Evolutionary conservation across 768 basidiomycete species (phyloP), one percentile per base, ranked within the genome.

Genomic region (Boletus insuetus): DNA sequence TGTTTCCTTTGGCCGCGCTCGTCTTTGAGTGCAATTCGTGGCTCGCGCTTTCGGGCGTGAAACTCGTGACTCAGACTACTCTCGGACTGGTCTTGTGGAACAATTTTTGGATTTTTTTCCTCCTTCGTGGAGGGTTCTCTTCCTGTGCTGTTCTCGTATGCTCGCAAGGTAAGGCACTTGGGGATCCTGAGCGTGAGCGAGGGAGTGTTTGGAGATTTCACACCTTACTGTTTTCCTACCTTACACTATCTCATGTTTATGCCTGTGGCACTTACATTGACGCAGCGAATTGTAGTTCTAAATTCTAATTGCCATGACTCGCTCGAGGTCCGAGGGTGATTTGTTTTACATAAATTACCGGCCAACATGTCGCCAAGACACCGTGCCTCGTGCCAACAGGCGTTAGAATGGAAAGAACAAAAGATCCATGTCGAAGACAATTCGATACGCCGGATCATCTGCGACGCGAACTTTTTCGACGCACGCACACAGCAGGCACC

Each of bases 21-120:
- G 57, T 56, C 56, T 58, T 64, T 66, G 53, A 68, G 62, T 59
- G 54, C 57, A 39, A 52, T 64, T 66, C 54, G 67, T 56, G 64
- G 66, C 60, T 47, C 58, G 19, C 55, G 59, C 46, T 42, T 39
- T 41, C n/a, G 53, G 12, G 58, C 42, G 66, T 52, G 63, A 58
- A 67, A 63, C 59, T 55, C 58, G n/a, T n/a, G 58, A 64, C 55
- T 69, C 67, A 58, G 67, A 58, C 62, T 59, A 58, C 39, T 66
- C 59, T 65, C 24, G 59, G 46, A 12, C 64, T 66, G 64, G 65
- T 61, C 53, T 45, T 58, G n/a, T 24, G 16, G 12, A 29, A 16
- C 11, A 55, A 49, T 60, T 60, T 64, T 64, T 61, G 56, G 54
- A 46, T 22, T n/a, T 2, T 31, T 14, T 26, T 17, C 52, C 52